phyloP scores from a whole-genome alignment of 306 rosid species.

The Cicer bijugum region DNA sequence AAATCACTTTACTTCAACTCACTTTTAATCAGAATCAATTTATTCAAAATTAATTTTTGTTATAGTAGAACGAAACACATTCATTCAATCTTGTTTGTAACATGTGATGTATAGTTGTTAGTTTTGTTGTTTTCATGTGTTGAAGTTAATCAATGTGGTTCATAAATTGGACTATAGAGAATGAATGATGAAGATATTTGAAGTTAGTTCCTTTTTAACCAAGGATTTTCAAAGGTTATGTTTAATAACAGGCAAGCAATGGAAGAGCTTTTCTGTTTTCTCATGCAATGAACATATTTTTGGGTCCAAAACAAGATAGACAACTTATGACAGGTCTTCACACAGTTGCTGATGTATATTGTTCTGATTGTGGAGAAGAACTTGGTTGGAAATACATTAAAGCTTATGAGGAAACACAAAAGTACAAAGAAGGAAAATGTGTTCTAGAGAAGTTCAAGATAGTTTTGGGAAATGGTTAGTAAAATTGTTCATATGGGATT shows the following conservation, averaged over 20 bases:
- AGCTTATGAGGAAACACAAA: conserved; percentile 66
- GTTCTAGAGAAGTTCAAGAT: conserved; percentile 73
- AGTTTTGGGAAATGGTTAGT: conserved; percentile 50
- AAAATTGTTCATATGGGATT: conserved; percentile 15
- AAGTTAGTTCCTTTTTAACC: conserved; percentile 7
- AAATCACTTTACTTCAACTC: no score
- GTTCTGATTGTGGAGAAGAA: conserved; percentile 64
- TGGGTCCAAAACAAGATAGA: conserved; percentile 59
- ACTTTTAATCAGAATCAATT: no score
- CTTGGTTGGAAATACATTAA: conserved; percentile 74
- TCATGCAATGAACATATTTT: conserved; percentile 59
- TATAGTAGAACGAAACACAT: no score
- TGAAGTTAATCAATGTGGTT: conserved; percentile 6
- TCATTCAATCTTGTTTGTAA: conserved; percentile 25
- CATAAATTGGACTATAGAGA: conserved; percentile 1
- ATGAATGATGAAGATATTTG: conserved; percentile 5
- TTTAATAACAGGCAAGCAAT: conserved; percentile 52
- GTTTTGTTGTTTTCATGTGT: not conserved
- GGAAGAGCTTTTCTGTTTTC: conserved; percentile 81
- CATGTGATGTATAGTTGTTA: not conserved
- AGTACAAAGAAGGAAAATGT: conserved; percentile 74
- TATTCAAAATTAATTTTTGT: no score
- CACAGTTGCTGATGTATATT: conserved; percentile 61
- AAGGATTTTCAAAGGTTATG: conserved; percentile 35
- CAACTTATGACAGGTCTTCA: conserved; percentile 65